Conservation (phyloP, 2,329 filamentous ascomycete genomes). For the Penicillium sp. region DNA sequence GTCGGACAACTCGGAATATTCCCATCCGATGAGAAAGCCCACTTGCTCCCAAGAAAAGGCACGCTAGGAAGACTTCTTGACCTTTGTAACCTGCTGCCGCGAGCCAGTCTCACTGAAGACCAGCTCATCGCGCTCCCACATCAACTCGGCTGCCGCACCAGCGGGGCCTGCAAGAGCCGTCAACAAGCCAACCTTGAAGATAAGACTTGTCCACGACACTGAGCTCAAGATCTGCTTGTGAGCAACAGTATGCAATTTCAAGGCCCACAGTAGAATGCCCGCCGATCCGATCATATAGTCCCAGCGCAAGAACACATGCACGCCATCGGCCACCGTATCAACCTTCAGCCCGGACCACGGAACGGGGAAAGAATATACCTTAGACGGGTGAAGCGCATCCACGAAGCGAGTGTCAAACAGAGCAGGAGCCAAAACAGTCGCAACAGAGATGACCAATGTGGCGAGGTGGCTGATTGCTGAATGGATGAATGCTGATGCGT, state of each 20-base stretch:
- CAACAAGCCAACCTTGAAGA: constrained; percentile 38
- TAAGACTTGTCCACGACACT: constrained; percentile 26
- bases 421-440: constrained; percentile 37
- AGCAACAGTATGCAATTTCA: constrained; percentile 36
- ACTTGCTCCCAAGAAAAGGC: not conserved
- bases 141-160: constrained; percentile 45
- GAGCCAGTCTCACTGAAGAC: constrained; percentile 38
- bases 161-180: constrained; percentile 44
- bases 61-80: constrained; percentile 26
- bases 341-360: constrained; percentile 33
- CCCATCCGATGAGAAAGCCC: not conserved
- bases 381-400: constrained; percentile 37
- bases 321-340: constrained; percentile 41
- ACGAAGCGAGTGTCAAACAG: constrained; percentile 36
- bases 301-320: constrained; percentile 51
- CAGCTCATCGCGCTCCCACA: constrained; percentile 54
- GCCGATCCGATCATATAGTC: constrained; percentile 48
- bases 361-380: constrained; percentile 40
- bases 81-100: constrained; percentile 31
- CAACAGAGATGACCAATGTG: constrained; percentile 42
- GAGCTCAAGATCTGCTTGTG: constrained; percentile 28
- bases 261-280: constrained; percentile 48
- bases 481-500: constrained; percentile 43
- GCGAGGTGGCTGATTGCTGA: constrained; percentile 44
- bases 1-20: not conserved